Conservation (phyloP, 345 rosid genomes). For the Isatis tinctoria region DNA sequence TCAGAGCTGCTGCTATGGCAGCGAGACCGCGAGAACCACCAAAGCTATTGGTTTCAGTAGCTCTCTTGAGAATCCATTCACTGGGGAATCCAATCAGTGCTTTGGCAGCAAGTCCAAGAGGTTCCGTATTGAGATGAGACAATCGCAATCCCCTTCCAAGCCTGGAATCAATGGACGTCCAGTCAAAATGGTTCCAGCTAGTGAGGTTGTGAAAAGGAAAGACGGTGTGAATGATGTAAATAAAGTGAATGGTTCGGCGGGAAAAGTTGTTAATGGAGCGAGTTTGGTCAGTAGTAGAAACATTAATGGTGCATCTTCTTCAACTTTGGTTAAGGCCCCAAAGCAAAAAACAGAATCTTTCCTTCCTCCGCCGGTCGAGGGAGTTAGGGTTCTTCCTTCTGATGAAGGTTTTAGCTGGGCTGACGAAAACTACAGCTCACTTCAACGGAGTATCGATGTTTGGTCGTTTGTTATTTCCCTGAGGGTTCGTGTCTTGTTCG, state of each 20-base stretch:
- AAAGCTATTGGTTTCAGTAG: conserved; percentile 53
- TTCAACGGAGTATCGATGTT: conserved; percentile 76
- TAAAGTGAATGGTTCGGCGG: conserved; percentile 52
- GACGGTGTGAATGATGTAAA: conserved; percentile 39
- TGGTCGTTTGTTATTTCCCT: conserved; percentile 84
- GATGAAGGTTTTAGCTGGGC: conserved; percentile 99
- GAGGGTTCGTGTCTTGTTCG: conserved; percentile 67
- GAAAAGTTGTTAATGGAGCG: conserved; percentile 52
- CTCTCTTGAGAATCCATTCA: conserved; percentile 40
- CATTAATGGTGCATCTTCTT: conserved; percentile 27
- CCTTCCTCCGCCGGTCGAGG: conserved; percentile 64
- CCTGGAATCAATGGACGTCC: conserved; percentile 54
- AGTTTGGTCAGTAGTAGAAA: conserved; percentile 44
- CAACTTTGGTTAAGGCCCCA: conserved; percentile 40
- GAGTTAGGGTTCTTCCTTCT: conserved; percentile 64
- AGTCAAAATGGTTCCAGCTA: conserved; percentile 77
- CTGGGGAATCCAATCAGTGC: conserved; percentile 20
- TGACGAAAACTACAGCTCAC: conserved; percentile 67
- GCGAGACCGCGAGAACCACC: conserved; percentile 34
- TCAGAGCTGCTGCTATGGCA: conserved; percentile 61
- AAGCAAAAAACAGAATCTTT: conserved; percentile 33
- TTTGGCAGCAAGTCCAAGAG: conserved; percentile 21
- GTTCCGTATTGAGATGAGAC: conserved; percentile 56
- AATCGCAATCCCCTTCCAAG: conserved; percentile 47
- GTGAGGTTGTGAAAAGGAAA: conserved; percentile 57